Percentiles rank a stretch among this genome's conserved stretches.
Conservation (phyloP, 2,329 filamentous ascomycete species). For the Paracoccidioides lutzii region DNA sequence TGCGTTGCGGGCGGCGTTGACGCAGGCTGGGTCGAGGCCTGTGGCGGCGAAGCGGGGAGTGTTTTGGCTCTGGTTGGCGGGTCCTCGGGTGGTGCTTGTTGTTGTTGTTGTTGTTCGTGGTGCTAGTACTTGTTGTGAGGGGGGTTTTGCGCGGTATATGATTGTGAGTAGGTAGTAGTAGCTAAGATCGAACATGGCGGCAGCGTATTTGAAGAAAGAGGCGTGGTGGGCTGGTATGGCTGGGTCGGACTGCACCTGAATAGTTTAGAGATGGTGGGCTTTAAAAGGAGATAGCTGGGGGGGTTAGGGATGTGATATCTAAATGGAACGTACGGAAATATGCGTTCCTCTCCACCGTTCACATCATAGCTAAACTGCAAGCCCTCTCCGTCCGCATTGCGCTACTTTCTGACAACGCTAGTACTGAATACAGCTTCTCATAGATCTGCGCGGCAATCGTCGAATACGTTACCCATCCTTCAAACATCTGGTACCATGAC, state of each 20-base stretch:
- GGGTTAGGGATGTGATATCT: not conserved
- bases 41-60: too few relatives aligned
- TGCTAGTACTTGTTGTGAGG: slow-evolving; percentile 3
- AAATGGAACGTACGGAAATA: not conserved
- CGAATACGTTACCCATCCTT: slow-evolving; percentile 44
- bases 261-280: not conserved
- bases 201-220: slow-evolving; percentile 17
- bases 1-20: slow-evolving; percentile 25
- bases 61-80: too few relatives aligned
- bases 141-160: slow-evolving; percentile 30
- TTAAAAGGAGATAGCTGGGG: too few relatives aligned
- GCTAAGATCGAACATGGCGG: slow-evolving; percentile 23
- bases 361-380: slow-evolving; percentile 17
- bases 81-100: slow-evolving; percentile 2
- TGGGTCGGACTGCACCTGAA: not conserved
- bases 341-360: slow-evolving; percentile 8
- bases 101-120: slow-evolving; percentile 11
- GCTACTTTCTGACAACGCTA: slow-evolving; percentile 18
- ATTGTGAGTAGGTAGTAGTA: slow-evolving; percentile 26
- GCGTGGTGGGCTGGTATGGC: slow-evolving; percentile 8
- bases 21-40: slow-evolving; percentile 26
- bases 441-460: slow-evolving; percentile 49
- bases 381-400: slow-evolving; percentile 18
- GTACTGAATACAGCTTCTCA: slow-evolving; percentile 40
- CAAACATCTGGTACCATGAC: slow-evolving; percentile 37